Evolutionary conservation across 108 stramenopile genomes (phyloP).

Genomic region (Cyclotella baltica): DNA sequence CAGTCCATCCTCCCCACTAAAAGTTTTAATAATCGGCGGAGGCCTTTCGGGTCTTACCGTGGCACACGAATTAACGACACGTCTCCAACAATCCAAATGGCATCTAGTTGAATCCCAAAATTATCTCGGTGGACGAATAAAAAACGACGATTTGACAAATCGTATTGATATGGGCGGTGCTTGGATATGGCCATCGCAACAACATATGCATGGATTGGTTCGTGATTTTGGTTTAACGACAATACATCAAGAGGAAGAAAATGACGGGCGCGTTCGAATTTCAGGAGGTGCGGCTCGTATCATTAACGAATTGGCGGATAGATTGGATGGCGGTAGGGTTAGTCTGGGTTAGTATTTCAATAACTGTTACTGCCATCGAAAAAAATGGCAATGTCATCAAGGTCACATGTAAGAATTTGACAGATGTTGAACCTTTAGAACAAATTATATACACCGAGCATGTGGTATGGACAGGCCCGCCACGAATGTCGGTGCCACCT

Average conservation of each 20-base stretch:
- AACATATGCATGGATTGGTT: constrained; percentile 21
- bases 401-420: neutral
- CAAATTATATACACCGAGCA: constrained; percentile 36
- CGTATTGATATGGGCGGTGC: constrained; percentile 68
- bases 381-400: constrained; percentile 9
- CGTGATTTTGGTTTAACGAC: constrained; percentile 16
- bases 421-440: neutral
- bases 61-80: constrained; percentile 1
- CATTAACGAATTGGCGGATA: constrained; percentile 24
- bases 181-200: constrained; percentile 66
- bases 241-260: constrained; percentile 35
- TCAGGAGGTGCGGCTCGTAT: constrained; percentile 60
- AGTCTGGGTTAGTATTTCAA: constrained; percentile 1
- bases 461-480: constrained; percentile 61
- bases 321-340: neutral
- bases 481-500: constrained; percentile 42
- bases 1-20: neutral
- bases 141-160: constrained; percentile 47
- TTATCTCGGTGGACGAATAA: constrained; percentile 59
- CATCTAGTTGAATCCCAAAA: constrained; percentile 56
- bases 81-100: constrained; percentile 19
- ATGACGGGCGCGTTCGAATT: constrained; percentile 58
- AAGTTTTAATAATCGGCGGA: neutral
- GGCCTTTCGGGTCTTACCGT: neutral
- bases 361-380: neutral